A percentile compares a stretch with the other conserved stretches of the same genome.
phyloP scores from a whole-genome alignment of 768 basidiomycete species.

The Leccinum variicolor region DNA sequence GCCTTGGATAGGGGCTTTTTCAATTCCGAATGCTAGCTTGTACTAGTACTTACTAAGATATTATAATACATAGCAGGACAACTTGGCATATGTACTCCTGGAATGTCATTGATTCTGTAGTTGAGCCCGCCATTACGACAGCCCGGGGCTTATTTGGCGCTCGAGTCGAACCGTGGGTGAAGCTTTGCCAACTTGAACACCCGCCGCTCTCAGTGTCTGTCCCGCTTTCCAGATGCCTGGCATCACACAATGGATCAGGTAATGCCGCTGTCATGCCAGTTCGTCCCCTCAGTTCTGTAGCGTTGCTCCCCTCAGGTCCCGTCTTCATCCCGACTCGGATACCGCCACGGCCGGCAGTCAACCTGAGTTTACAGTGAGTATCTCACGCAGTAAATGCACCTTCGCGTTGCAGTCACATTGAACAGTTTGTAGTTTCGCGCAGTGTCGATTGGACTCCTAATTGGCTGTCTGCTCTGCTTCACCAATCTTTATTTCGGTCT shows the following conservation, averaged over 20 bases:
- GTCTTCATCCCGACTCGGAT: neutral
- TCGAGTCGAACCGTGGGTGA: neutral
- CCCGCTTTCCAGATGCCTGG: too few relatives aligned
- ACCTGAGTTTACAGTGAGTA: conserved; percentile 32
- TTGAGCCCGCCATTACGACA: neutral
- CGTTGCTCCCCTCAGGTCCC: conserved; percentile 1
- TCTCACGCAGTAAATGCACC: neutral
- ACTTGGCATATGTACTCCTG: neutral
- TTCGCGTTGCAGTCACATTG: neutral
- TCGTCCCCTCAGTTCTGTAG: neutral
- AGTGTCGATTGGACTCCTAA: conserved; percentile 72
- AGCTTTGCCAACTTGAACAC: neutral
- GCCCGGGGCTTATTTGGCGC: neutral
- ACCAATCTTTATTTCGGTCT: conserved; percentile 89
- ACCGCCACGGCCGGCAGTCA: neutral
- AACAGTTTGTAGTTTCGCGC: conserved; percentile 42
- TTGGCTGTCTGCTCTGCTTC: conserved; percentile 86
- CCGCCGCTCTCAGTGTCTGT: neutral
- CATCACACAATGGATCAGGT: conserved; percentile 25
- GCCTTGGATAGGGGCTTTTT: conserved; percentile 4
- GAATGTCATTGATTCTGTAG: neutral
- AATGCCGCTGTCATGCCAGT: neutral
- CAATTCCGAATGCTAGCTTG: neutral
- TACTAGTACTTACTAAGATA: neutral
- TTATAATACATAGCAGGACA: neutral